phyloP scores from a whole-genome alignment of 192 early-diverging fungal species.

The Dispira parvispora region DNA sequence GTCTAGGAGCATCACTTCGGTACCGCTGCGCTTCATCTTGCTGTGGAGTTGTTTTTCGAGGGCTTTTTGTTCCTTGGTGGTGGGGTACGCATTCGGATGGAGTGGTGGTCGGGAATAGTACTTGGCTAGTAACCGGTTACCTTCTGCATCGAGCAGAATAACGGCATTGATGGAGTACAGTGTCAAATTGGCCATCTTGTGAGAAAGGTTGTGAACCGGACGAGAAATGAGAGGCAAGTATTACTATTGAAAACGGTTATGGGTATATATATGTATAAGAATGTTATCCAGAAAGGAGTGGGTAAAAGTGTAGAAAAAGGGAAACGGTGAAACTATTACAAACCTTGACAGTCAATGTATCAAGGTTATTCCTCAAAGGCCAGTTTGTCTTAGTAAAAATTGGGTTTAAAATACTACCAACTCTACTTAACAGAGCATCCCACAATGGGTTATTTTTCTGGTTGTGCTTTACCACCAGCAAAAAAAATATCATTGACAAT shows the following conservation, averaged over 20 bases:
- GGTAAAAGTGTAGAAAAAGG: too few species aligned
- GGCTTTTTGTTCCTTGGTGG: conserved; percentile 66
- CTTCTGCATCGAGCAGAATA: conserved; percentile 80
- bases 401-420: too few species aligned
- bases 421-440: too few species aligned
- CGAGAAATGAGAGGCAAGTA: not conserved
- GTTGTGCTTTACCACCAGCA: too few species aligned
- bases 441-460: too few species aligned
- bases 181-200: conserved; percentile 56
- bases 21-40: conserved; percentile 42
- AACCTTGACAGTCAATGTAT: too few species aligned
- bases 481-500: too few species aligned
- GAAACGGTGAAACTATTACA: too few species aligned
- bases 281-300: too few species aligned
- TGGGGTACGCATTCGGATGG: conserved; percentile 28
- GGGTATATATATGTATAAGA: too few species aligned
- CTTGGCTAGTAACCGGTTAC: conserved; percentile 82
- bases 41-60: conserved; percentile 87
- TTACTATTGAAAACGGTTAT: not conserved
- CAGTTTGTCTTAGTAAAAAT: too few species aligned
- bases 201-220: not conserved
- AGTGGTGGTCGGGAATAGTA: conserved; percentile 50
- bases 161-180: conserved; percentile 80
- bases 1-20: conserved; percentile 89
- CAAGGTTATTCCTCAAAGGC: too few species aligned